Conservation (phyloP, 352 stramenopile species). For the Globisporangium uncinulatum region DNA sequence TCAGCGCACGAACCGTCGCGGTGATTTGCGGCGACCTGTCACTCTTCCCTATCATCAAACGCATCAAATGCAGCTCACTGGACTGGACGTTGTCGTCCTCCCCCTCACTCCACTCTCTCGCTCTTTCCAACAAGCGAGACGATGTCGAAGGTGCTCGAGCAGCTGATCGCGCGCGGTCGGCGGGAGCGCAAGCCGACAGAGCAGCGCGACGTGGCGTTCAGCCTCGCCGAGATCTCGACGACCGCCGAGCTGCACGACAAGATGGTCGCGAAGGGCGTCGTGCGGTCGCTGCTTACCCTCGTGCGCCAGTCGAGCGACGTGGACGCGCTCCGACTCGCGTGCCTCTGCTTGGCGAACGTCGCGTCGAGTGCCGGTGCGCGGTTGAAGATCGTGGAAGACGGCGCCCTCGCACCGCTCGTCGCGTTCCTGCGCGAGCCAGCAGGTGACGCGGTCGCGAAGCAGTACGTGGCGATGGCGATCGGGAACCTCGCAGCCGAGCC, state of each 20-base stretch:
- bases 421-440: constrained; percentile 87
- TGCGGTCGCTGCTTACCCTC: constrained; percentile 90
- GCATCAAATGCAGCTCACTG: too few relatives aligned
- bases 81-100: too few relatives aligned
- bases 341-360: constrained; percentile 94
- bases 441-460: constrained; percentile 88
- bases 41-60: too few relatives aligned
- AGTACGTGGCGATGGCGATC: constrained; percentile 95
- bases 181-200: constrained; percentile 92
- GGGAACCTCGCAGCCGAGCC: constrained; percentile 94
- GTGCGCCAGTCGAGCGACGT: constrained; percentile 89
- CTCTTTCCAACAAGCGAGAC: neutral
- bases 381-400: constrained; percentile 93
- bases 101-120: neutral
- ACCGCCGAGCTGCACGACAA: constrained; percentile 90
- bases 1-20: too few relatives aligned
- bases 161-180: constrained; percentile 94
- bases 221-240: constrained; percentile 94
- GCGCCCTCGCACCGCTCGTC: constrained; percentile 83
- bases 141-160: constrained; percentile 94
- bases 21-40: too few relatives aligned
- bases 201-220: constrained; percentile 95
- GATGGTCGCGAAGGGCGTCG: constrained; percentile 93
- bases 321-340: constrained; percentile 92
- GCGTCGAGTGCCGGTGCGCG: constrained; percentile 83